Evolutionary conservation across 345 rosid species (phyloP).

Genomic region (Populus euphratica): DNA sequence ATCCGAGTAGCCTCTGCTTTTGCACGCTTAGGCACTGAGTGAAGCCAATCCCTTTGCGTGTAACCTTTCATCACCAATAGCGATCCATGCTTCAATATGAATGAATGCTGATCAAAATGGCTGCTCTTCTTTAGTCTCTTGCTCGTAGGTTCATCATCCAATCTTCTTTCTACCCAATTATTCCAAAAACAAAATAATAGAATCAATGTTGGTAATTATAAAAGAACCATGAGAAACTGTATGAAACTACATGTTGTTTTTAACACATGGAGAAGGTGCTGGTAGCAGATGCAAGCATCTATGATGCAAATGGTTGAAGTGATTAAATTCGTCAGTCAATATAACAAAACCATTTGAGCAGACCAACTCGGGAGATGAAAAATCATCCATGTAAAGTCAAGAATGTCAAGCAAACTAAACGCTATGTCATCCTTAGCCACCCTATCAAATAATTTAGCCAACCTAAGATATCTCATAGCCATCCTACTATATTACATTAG

Average conservation of each 20-base stretch:
- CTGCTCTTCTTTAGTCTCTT: conserved; percentile 52
- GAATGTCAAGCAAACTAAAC: too few species aligned
- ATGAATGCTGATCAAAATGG: conserved; percentile 43
- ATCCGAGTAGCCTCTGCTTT: conserved; percentile 59
- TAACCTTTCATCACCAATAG: conserved; percentile 78
- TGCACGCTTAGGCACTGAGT: conserved; percentile 80
- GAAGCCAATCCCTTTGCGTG: conserved; percentile 87
- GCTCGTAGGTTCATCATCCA: conserved; percentile 40
- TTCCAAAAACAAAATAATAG: not conserved
- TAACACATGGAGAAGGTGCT: too few species aligned
- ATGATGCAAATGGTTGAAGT: too few species aligned
- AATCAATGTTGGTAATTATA: not conserved
- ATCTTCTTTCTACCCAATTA: conserved; percentile 14
- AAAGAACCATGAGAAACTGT: not conserved
- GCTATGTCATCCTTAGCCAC: too few species aligned
- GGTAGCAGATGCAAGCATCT: too few species aligned
- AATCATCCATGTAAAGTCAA: too few species aligned
- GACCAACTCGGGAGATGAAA: too few species aligned
- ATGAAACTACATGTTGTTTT: not conserved
- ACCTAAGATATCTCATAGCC: too few species aligned
- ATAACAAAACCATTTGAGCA: too few species aligned
- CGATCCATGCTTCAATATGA: conserved; percentile 73
- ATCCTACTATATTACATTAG: too few species aligned
- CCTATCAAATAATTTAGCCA: too few species aligned
- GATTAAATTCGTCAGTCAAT: too few species aligned